These are phyloP conservation scores for Polytolypa hystricis DNA, from an alignment of 2,329 filamentous ascomycete species.

Conservation along the genomic window DNA sequence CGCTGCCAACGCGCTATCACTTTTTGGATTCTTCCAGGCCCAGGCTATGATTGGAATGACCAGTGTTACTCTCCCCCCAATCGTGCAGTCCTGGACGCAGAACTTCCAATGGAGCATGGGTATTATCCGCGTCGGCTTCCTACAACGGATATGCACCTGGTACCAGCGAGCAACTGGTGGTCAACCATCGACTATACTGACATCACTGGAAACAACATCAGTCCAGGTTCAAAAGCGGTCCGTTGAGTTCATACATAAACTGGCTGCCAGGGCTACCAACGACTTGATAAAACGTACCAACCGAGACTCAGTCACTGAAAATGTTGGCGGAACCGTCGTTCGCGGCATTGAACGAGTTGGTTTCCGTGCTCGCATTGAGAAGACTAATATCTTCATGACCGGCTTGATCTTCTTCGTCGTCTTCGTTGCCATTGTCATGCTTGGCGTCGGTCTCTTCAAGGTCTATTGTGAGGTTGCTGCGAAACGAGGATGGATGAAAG, in stretches of 20 bases:
- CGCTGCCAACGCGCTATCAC: conserved; percentile 83
- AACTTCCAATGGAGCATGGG: conserved; percentile 99
- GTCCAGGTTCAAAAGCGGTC: conserved; percentile 69
- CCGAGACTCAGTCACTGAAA: conserved; percentile 42
- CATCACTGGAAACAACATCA: conserved; percentile 61
- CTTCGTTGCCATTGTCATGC: conserved; percentile 63
- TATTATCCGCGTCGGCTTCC: conserved; percentile 75
- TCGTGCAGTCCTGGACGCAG: conserved; percentile 87
- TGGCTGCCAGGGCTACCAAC: conserved; percentile 22
- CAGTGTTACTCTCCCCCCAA: conserved; percentile 68
- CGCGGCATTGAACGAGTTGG: conserved; percentile 81
- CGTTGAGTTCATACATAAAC: conserved; percentile 26
- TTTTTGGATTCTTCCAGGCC: conserved; percentile 89
- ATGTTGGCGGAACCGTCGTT: conserved; percentile 41
- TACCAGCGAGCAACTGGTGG: conserved; percentile 91
- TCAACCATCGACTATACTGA: conserved; percentile 66
- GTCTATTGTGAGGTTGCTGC: conserved; percentile 64
- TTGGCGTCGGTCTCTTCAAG: conserved; percentile 70
- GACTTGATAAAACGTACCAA: conserved; percentile 45
- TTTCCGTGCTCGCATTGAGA: conserved; percentile 73
- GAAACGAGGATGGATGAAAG: conserved; percentile 66
- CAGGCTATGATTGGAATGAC: conserved; percentile 86
- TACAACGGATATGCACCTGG: conserved; percentile 86
- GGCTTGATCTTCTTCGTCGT: conserved; percentile 80
- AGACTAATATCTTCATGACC: conserved; percentile 88